Evolutionary conservation across 257 asterid genomes (phyloP).

Genomic region (Gynochthodes officinalis): DNA sequence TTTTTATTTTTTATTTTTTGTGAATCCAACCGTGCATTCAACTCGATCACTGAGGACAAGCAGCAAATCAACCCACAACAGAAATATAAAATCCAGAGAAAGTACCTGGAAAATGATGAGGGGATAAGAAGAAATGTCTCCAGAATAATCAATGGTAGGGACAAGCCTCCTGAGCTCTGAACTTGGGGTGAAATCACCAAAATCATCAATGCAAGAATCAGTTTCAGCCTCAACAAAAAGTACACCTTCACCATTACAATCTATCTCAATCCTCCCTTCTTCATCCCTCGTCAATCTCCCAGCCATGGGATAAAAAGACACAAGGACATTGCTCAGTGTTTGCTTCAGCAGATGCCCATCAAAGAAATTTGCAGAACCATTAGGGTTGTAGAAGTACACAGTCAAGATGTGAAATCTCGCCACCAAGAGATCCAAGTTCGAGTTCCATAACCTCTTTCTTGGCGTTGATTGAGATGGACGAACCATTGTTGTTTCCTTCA

Average conservation of each 20-base stretch:
- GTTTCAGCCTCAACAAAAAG: slow-evolving; percentile 43
- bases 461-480: slow-evolving; percentile 35
- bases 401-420: slow-evolving; percentile 37
- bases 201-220: slow-evolving; percentile 29
- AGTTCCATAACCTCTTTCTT: slow-evolving; percentile 29
- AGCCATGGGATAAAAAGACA: slow-evolving; percentile 46
- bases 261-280: slow-evolving; percentile 36
- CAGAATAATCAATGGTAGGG: slow-evolving; percentile 29
- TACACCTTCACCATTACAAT: slow-evolving; percentile 43
- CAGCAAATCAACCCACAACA: too few species aligned
- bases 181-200: slow-evolving; percentile 42
- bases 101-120: slow-evolving; percentile 39
- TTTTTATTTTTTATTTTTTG: too few species aligned
- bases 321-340: slow-evolving; percentile 36
- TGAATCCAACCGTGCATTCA: too few species aligned
- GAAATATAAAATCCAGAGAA: not conserved
- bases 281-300: slow-evolving; percentile 35
- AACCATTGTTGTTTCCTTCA: slow-evolving; percentile 28
- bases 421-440: slow-evolving; percentile 34
- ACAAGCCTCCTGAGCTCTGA: slow-evolving; percentile 29
- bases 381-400: slow-evolving; percentile 35
- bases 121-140: slow-evolving; percentile 35
- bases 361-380: slow-evolving; percentile 31
- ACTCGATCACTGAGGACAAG: too few species aligned
- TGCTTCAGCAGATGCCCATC: slow-evolving; percentile 27